Percentiles rank a stretch among this genome's conserved stretches.
phyloP scores from a whole-genome alignment of 2,329 filamentous ascomycete species.

The Macrophomina tecta region DNA sequence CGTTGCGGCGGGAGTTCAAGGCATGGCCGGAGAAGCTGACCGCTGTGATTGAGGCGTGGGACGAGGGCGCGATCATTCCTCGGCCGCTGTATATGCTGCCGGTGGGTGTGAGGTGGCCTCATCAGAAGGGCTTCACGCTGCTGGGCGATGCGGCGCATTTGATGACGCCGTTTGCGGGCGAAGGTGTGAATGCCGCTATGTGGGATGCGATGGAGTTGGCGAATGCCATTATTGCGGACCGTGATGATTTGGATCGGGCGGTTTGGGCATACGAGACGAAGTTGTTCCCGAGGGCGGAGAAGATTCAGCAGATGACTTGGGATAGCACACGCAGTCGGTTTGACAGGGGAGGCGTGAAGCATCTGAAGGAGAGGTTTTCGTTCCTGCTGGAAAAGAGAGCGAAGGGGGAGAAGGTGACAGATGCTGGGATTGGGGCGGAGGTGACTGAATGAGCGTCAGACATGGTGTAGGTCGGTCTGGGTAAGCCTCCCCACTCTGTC shows the following conservation, averaged over 20 bases:
- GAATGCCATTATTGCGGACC: conserved; percentile 2
- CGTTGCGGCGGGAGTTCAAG: conserved; percentile 43
- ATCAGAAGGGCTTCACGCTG: conserved; percentile 57
- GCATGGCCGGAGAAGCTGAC: conserved; percentile 32
- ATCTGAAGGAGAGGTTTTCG: conserved; percentile 41
- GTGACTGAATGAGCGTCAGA: background rate
- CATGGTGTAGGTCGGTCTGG: background rate
- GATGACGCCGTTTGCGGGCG: conserved; percentile 64
- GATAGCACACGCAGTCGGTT: conserved; percentile 20
- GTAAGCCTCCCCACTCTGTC: background rate
- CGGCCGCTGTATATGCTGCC: conserved; percentile 61
- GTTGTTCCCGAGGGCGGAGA: conserved; percentile 36
- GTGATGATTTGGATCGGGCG: conserved; percentile 35
- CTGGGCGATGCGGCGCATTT: conserved; percentile 67
- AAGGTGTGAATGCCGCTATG: conserved; percentile 65
- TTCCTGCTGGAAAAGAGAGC: conserved; percentile 10
- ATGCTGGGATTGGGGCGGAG: conserved; percentile 2
- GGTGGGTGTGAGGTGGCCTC: conserved; percentile 55
- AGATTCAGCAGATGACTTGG: conserved; percentile 43
- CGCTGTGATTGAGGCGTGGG: conserved; percentile 32
- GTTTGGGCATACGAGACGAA: conserved; percentile 34
- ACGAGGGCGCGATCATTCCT: conserved; percentile 25
- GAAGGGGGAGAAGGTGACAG: conserved; percentile 12
- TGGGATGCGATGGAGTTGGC: conserved; percentile 60
- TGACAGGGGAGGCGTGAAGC: conserved; percentile 33